phyloP scores from a whole-genome alignment of 2,329 filamentous ascomycete genomes.

The Penicillium sp. region DNA sequence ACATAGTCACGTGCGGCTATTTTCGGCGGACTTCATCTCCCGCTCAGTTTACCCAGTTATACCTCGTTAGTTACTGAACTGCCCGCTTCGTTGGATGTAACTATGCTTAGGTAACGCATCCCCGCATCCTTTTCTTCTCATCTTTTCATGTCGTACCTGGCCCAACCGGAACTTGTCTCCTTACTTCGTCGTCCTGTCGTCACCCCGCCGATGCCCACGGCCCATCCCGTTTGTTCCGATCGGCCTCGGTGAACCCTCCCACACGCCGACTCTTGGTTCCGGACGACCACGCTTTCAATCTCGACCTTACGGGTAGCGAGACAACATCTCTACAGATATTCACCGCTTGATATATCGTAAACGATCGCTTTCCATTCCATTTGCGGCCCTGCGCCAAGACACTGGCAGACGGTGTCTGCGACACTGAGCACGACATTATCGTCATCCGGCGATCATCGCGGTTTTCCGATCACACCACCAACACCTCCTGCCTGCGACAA shows the following conservation, averaged over 20 bases:
- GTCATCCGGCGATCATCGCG: slow-evolving; percentile 12
- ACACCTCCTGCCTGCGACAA: background rate
- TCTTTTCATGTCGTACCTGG: background rate
- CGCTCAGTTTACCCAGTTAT: background rate
- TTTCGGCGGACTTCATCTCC: background rate
- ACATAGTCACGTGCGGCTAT: background rate
- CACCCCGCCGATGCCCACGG: slow-evolving; percentile 6
- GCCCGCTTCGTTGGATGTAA: background rate
- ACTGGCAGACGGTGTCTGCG: slow-evolving; percentile 4
- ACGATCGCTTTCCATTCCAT: background rate
- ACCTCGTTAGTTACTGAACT: background rate
- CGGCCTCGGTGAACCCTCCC: background rate
- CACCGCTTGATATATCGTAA: background rate
- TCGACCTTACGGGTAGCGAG: background rate
- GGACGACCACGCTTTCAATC: slow-evolving; percentile 4
- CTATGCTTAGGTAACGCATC: slow-evolving; percentile 5
- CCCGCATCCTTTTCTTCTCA: slow-evolving; percentile 9
- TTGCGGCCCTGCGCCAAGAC: background rate
- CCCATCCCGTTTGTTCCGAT: slow-evolving; percentile 2
- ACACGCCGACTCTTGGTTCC: slow-evolving; percentile 3
- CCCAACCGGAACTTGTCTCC: background rate
- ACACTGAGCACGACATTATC: slow-evolving; percentile 3
- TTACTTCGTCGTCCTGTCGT: slow-evolving; percentile 1
- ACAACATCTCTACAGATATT: background rate
- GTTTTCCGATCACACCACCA: background rate